These are phyloP conservation scores for Suillus brevipes DNA, from an alignment of 768 basidiomycete genomes.

Conservation along the genomic window DNA sequence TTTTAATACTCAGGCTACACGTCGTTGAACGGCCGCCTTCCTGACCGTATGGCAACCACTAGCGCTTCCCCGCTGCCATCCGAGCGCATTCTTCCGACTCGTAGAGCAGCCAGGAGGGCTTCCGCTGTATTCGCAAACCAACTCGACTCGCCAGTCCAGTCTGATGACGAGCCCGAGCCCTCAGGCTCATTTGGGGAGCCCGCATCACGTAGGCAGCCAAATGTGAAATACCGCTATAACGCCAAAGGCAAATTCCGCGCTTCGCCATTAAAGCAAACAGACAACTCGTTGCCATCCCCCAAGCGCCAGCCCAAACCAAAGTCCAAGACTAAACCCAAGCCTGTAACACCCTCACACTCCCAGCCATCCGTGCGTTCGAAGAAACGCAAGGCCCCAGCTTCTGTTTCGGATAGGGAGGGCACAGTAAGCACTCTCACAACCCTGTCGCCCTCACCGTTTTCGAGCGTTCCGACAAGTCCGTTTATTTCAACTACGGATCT, in stretches of 20 bases:
- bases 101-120: conserved; percentile 37
- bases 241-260: conserved; percentile 35
- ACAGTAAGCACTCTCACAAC: conserved; percentile 10
- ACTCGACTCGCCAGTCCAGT: conserved; percentile 24
- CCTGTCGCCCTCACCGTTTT: conserved; percentile 27
- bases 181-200: conserved; percentile 29
- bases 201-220: conserved; percentile 19
- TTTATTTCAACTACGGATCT: conserved; percentile 17
- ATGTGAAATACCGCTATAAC: conserved; percentile 34
- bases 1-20: background rate
- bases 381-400: conserved; percentile 29
- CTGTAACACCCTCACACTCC: conserved; percentile 9
- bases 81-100: conserved; percentile 24
- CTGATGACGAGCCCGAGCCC: conserved; percentile 23
- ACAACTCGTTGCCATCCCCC: conserved; percentile 30
- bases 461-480: conserved; percentile 24
- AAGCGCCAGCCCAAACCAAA: conserved; percentile 13
- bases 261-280: conserved; percentile 28
- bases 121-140: conserved; percentile 34
- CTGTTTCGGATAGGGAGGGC: conserved; percentile 14
- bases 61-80: conserved; percentile 8
- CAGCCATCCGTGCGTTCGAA: conserved; percentile 6
- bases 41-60: background rate
- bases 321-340: conserved; percentile 6
- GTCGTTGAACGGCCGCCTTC: background rate